Percentiles rank a stretch among this genome's conserved stretches.
Evolutionary conservation across 2,329 filamentous ascomycete genomes (phyloP).

Genomic region (Fusarium drepaniforme): DNA sequence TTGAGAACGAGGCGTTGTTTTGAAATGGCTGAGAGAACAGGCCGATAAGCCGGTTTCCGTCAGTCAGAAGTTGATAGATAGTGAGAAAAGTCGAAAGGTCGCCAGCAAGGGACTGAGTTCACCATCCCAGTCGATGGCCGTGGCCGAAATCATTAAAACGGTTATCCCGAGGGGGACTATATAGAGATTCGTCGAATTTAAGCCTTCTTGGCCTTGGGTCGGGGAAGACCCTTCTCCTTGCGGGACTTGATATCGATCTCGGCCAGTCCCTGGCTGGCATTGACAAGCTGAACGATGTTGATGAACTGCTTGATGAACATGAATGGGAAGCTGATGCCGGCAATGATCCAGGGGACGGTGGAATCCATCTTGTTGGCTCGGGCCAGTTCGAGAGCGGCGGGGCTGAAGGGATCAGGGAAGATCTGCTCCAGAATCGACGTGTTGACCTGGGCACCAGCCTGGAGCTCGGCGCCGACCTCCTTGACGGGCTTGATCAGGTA

Average conservation of each 20-base stretch:
- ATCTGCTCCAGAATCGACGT: conserved; percentile 78
- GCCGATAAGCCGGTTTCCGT: conserved; percentile 3
- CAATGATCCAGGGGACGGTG: conserved; percentile 76
- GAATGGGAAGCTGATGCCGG: conserved; percentile 82
- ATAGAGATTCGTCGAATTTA: conserved; percentile 23
- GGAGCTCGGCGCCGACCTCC: conserved; percentile 64
- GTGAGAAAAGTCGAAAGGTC: neutral
- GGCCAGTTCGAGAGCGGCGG: conserved; percentile 91
- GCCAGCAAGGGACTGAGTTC: neutral
- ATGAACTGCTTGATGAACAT: conserved; percentile 95
- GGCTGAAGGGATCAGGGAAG: conserved; percentile 91
- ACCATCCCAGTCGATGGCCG: neutral
- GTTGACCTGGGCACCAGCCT: conserved; percentile 77
- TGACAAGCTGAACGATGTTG: conserved; percentile 93
- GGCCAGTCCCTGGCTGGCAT: conserved; percentile 91
- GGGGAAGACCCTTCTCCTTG: conserved; percentile 64
- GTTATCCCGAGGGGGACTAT: neutral
- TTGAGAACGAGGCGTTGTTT: conserved; percentile 20
- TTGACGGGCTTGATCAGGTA: conserved; percentile 78
- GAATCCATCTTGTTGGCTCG: conserved; percentile 94
- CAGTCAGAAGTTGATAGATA: conserved; percentile 15
- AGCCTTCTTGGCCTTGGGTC: conserved; percentile 52
- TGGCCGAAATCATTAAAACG: conserved; percentile 1
- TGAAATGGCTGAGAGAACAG: conserved; percentile 29
- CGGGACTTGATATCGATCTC: conserved; percentile 86